Percentiles rank a stretch among this genome's conserved stretches.
These are phyloP conservation scores for Salvia miltiorrhiza DNA, from an alignment of 257 asterid genomes.

Conservation along the genomic window DNA sequence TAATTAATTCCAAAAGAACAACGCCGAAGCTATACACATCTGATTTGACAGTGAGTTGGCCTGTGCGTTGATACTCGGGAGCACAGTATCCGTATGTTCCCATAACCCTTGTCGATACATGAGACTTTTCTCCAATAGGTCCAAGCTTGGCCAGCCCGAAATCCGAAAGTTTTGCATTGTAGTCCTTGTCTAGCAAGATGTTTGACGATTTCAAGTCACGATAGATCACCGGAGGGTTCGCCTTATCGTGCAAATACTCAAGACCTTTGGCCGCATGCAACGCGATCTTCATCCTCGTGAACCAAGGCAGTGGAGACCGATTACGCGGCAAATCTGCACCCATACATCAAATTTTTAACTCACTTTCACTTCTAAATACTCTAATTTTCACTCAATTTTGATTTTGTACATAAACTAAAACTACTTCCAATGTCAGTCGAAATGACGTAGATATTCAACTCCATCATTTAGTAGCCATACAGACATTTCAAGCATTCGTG, in stretches of 20 bases:
- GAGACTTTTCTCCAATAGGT: slow-evolving; percentile 71
- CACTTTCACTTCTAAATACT: too few relatives aligned
- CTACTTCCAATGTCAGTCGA: too few relatives aligned
- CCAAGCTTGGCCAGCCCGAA: slow-evolving; percentile 94
- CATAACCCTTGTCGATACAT: slow-evolving; percentile 90
- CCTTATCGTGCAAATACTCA: slow-evolving; percentile 80
- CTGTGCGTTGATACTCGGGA: slow-evolving; percentile 87
- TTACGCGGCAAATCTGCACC: slow-evolving; percentile 44
- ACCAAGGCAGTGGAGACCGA: slow-evolving; percentile 61
- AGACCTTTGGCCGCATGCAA: slow-evolving; percentile 80
- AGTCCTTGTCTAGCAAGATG: slow-evolving; percentile 68
- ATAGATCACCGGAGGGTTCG: slow-evolving; percentile 89
- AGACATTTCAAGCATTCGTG: too few relatives aligned
- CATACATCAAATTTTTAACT: too few relatives aligned
- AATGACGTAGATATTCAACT: too few relatives aligned
- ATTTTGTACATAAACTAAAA: too few relatives aligned
- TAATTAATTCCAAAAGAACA: slow-evolving; percentile 71
- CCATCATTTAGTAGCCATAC: too few relatives aligned
- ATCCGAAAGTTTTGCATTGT: slow-evolving; percentile 80
- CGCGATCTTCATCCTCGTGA: slow-evolving; percentile 80
- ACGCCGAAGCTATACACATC: slow-evolving; percentile 89
- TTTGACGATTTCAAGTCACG: slow-evolving; percentile 88
- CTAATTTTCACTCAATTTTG: too few relatives aligned
- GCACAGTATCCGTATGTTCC: slow-evolving; percentile 97
- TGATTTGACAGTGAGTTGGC: slow-evolving; percentile 75